A percentile compares a stretch with the other conserved stretches of the same genome.
Conservation (phyloP, 1,284 basidiomycete species). For the Tilletia setariae region DNA sequence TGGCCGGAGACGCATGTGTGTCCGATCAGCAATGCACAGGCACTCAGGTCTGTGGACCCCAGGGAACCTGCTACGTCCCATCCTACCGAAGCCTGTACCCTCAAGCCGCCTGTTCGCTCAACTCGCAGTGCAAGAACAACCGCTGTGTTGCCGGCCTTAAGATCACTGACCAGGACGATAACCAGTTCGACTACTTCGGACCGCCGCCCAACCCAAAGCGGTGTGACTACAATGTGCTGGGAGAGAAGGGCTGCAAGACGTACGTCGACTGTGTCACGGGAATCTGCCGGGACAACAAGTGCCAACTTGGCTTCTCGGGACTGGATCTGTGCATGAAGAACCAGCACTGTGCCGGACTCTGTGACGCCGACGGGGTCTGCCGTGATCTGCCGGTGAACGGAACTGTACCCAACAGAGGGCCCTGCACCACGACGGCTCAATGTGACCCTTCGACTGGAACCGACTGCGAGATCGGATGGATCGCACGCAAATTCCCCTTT, state of each 20-base stretch:
- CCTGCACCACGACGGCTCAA: no score
- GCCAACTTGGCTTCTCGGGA: neutral
- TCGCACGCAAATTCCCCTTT: no score
- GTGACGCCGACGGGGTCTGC: no score
- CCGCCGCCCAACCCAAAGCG: constrained; percentile 25
- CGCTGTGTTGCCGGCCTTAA: constrained; percentile 25
- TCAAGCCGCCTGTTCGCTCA: constrained; percentile 23
- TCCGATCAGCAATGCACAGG: constrained; percentile 26
- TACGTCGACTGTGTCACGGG: constrained; percentile 25
- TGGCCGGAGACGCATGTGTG: constrained; percentile 19
- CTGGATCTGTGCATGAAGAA: no score
- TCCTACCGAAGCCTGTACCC: constrained; percentile 23
- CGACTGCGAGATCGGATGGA: no score
- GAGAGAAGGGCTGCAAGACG: constrained; percentile 24
- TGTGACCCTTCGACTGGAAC: no score
- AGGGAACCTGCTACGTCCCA: neutral
- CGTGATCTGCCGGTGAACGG: no score
- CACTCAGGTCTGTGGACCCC: constrained; percentile 24
- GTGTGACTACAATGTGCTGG: constrained; percentile 23
- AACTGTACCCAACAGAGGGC: no score
- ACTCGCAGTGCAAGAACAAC: constrained; percentile 29
- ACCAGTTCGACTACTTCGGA: constrained; percentile 16
- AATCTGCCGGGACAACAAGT: constrained; percentile 27
- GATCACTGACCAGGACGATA: constrained; percentile 14
- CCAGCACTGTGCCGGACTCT: no score